Evolutionary conservation across 345 rosid genomes (phyloP).

Genomic region (Rhodamnia argentea): DNA sequence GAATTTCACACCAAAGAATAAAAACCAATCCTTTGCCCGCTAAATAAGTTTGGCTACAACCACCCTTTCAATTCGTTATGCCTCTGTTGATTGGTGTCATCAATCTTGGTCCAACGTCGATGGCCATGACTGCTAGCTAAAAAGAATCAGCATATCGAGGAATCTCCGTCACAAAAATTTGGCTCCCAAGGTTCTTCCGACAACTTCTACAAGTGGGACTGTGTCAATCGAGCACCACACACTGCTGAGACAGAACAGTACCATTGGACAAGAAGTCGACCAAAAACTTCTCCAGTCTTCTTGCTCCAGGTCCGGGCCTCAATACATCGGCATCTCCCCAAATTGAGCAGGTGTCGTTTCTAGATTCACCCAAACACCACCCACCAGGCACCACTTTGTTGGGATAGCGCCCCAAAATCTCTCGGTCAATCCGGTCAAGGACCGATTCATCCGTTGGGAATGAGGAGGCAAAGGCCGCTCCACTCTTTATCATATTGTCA

Average conservation of each 20-base stretch:
- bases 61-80: background rate
- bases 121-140: background rate
- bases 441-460: conserved; percentile 36
- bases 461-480: conserved; percentile 76
- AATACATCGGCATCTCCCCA: conserved; percentile 90
- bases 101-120: background rate
- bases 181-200: background rate
- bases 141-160: background rate
- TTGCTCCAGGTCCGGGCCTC: conserved; percentile 76
- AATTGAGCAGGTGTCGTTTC: conserved; percentile 41
- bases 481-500: conserved; percentile 54
- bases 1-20: background rate
- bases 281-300: conserved; percentile 56
- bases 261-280: conserved; percentile 44
- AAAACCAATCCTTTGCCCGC: background rate
- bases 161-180: background rate
- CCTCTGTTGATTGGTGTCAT: background rate
- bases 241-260: conserved; percentile 44
- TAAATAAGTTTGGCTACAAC: background rate
- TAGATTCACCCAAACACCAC: conserved; percentile 78
- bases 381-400: conserved; percentile 73
- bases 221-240: conserved; percentile 18
- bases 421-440: conserved; percentile 68
- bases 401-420: conserved; percentile 48
- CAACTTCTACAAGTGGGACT: background rate